Conservation (phyloP, 108 stramenopile genomes). For the Skeletonema tropicum region DNA sequence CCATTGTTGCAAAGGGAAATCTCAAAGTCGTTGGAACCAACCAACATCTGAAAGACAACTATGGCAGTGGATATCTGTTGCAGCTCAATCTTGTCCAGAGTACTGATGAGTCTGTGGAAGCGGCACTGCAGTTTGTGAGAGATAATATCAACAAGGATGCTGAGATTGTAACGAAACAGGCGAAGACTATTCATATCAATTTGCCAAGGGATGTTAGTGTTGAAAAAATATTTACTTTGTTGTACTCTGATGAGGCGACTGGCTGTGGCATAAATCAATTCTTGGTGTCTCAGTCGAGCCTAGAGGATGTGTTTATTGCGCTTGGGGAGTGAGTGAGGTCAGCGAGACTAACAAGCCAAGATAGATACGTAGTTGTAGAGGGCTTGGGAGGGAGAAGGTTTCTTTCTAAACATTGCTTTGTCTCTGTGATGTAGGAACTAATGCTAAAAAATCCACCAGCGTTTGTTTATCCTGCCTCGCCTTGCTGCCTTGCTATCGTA, state of each 20-base stretch:
- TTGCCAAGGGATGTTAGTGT: conserved; percentile 50
- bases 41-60: conserved; percentile 80
- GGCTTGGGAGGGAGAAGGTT: no score
- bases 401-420: no score
- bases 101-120: conserved; percentile 34
- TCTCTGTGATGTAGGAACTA: no score
- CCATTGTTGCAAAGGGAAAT: conserved; percentile 82
- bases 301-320: conserved; percentile 67
- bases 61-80: conserved; percentile 56
- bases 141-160: conserved; percentile 49
- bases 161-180: conserved; percentile 43
- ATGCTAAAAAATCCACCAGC: no score
- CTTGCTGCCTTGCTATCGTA: no score
- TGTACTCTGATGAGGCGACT: conserved; percentile 39
- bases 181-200: conserved; percentile 60
- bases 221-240: conserved; percentile 41
- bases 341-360: no score
- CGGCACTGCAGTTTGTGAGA: conserved; percentile 48
- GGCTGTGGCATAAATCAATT: conserved; percentile 66
- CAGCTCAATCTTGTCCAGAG: conserved; percentile 54
- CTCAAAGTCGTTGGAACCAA: conserved; percentile 80
- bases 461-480: no score
- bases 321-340: conserved; percentile 38
- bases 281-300: conserved; percentile 60
- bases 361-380: no score